Evolutionary conservation across 768 basidiomycete genomes (phyloP), one percentile per base, ranked within the genome.

Genomic region (Pisolithus microcarpus): DNA sequence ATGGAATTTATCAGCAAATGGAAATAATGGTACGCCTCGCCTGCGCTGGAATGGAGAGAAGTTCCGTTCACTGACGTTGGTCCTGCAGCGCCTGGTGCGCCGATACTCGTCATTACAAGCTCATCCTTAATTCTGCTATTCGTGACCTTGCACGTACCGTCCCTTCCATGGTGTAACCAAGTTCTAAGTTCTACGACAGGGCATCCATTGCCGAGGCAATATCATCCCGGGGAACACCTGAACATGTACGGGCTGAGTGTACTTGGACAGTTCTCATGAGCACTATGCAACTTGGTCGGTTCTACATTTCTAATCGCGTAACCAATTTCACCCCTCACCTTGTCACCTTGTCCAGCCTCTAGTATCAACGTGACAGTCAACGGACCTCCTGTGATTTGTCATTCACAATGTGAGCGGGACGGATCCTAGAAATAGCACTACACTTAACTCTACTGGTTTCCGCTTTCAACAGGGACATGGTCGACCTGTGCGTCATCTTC

Each of bases 201-300:
- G 65, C 65, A 15, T 57, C 52, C 52, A 56, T 74, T 38, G 64
- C 69, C 8, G 72, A 75, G 50, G 43, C 70, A 1, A 59, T 76
- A 26, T 55, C 66, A 49, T 63, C 69, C 7, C 64, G 59, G 37
- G 62, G 65, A 3, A 73, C 62, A 49, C 72, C 71, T 21, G 72
- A 76, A 16, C 67, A 66, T 26, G 71, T 80, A 36, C 59, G 70
- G 46, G 62, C 78, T 26, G 85, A 87, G 60, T 82, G 79, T 55
- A 58, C 53, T 16, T 86, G 83, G 82, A 73, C 78, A 7, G 72
- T 65, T 7, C 51, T 77, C 9, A 61, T 80, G 55, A 72, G 75
- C 52, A 47, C 73, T 6, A 60, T 81, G 30, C 76, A 84, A 50
- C 68, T 80, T 34, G 75, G 83, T 80, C 52, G 52, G 74, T 58